Percentiles rank a stretch among this genome's conserved stretches.
These are phyloP conservation scores for Erigeron philadelphicus DNA, from an alignment of 140 eudicot species.

Conservation along the genomic window DNA sequence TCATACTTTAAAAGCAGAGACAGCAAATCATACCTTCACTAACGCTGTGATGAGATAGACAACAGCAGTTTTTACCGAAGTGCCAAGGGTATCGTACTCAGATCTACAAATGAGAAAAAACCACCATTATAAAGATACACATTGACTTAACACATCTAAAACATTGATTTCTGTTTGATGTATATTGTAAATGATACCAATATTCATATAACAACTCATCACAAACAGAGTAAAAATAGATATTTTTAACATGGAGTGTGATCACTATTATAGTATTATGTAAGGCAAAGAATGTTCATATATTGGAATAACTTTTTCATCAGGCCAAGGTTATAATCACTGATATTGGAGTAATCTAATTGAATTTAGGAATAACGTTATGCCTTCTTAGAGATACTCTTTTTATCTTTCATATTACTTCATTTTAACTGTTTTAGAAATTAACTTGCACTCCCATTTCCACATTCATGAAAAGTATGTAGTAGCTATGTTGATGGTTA, in stretches of 20 bases:
- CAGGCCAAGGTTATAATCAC: not conserved
- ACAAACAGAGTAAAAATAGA: not conserved
- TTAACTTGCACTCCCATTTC: not conserved
- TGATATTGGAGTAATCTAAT: not conserved
- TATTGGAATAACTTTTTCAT: not conserved
- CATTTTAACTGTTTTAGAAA: not conserved
- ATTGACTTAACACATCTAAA: not conserved
- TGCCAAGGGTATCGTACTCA: constrained; percentile 92
- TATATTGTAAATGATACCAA: not conserved
- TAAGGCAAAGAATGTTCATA: not conserved
- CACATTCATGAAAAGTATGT: not conserved
- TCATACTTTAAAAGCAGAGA: constrained; percentile 1
- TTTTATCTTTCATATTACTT: not conserved
- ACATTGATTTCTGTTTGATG: not conserved
- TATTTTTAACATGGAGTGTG: constrained; percentile 2
- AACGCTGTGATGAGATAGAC: constrained; percentile 86
- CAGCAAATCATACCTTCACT: constrained; percentile 53
- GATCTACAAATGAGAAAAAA: constrained; percentile 49
- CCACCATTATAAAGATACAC: not conserved
- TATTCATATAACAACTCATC: not conserved
- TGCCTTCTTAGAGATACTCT: not conserved
- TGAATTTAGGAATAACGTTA: not conserved
- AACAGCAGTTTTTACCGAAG: constrained; percentile 76
- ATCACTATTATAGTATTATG: not conserved
- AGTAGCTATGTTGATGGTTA: not conserved